Base-by-base conservation (phyloP, 2,329 filamentous ascomycete species). In the Diaporthe citriasiana region DNA sequence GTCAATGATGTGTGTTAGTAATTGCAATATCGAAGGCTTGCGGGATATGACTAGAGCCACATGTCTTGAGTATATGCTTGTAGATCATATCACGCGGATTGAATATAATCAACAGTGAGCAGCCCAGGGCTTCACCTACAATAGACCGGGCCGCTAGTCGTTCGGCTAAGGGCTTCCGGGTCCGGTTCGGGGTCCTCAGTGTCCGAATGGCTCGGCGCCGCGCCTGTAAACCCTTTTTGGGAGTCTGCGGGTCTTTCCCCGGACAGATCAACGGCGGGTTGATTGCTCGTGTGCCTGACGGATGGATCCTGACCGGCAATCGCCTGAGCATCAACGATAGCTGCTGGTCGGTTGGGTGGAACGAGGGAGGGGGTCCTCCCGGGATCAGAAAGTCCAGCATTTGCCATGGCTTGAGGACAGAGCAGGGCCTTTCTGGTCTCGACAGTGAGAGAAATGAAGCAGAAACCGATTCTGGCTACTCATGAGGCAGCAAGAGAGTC, bases 71-170 rank as follows among this genome's bases (percentile, higher is more conserved):
- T 5, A 19, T 25, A 27, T 53, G 47, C 40, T 63, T 27, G 17
- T 19, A 66, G 22, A 35, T 38, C 38, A 17, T 27, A 22, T 40
- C 33, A 12, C 19, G 13, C 45, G 33, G 13, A 15, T 63, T 33
- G 47, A 51, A 9, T 8, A 10, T 13, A 7, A 12, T 65, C 87
- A 66, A 81, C 77, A 45, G 88, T 83, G 74, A 91, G 87, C 83
- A 90, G 76, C 83, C 80, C 79, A 33, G 33, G 63, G 63, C 47
- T 86, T 90, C 77, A 84, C 86, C 17, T 80, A 72, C 78, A 84
- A 78, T 87, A 87, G 4, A 79, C 79, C 7, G 84, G 85, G 0
- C 84, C 84, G 69, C 80, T 84, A 10, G 80, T 79, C 35, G 82
- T 81, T 4, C 80, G 82, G 4, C 77, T 80, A 7, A 85, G 79